Evolutionary conservation across 345 rosid genomes (phyloP).

Genomic region (Microthlaspi erraticum): DNA sequence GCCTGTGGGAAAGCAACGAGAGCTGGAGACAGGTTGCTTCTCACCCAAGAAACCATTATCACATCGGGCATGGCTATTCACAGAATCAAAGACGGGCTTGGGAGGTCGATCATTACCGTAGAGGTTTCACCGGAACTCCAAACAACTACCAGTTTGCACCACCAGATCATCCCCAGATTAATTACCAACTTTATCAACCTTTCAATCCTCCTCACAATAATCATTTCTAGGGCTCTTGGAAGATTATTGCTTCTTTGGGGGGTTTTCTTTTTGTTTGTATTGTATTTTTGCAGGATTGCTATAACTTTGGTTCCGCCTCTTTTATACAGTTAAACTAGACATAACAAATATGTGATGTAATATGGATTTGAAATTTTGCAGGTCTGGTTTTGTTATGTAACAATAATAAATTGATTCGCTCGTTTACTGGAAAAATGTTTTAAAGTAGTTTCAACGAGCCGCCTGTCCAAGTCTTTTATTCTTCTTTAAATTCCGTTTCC

Average conservation of each 20-base stretch:
- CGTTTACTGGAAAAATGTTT: too few species aligned
- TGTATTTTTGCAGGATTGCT: slow-evolving; percentile 7
- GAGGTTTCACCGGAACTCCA: neutral
- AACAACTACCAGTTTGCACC: neutral
- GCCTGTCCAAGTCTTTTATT: too few species aligned
- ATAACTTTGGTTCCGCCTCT: neutral
- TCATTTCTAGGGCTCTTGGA: neutral
- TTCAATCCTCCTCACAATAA: neutral
- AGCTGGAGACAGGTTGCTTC: slow-evolving; percentile 11
- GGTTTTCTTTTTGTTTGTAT: neutral
- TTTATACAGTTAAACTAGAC: too few species aligned
- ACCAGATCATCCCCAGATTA: neutral
- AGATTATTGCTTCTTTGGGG: neutral
- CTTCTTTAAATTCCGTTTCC: too few species aligned
- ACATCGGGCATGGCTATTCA: neutral
- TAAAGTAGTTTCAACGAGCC: too few species aligned
- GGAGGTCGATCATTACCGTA: neutral
- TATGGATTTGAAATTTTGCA: too few species aligned
- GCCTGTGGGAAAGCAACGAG: slow-evolving; percentile 2
- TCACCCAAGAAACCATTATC: slow-evolving; percentile 13
- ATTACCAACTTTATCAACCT: neutral
- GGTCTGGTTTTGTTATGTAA: too few species aligned
- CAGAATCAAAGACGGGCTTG: slow-evolving; percentile 15
- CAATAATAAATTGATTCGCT: too few species aligned
- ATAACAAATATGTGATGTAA: too few species aligned